A percentile compares a stretch with the other conserved stretches of the same genome.
phyloP scores from a whole-genome alignment of 2,329 filamentous ascomycete species.

The Esteya vermicola region DNA sequence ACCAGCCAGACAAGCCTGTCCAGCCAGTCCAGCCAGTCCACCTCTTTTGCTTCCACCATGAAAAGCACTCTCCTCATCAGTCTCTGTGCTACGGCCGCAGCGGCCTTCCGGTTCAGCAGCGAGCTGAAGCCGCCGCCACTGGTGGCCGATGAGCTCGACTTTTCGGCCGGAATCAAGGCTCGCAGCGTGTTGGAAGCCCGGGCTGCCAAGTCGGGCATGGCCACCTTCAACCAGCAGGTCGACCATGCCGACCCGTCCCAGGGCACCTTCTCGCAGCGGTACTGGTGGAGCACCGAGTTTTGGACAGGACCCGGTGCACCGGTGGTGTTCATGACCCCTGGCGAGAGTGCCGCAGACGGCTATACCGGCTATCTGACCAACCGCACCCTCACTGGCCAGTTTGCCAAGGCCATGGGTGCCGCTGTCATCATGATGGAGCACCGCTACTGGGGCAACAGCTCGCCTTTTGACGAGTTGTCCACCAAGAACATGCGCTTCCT shows the following conservation, averaged over 20 bases:
- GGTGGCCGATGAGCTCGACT: too few relatives aligned
- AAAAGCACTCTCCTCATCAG: too few relatives aligned
- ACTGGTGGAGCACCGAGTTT: constrained; percentile 23
- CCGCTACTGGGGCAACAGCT: constrained; percentile 26
- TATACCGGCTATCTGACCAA: constrained; percentile 8
- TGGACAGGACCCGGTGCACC: constrained; percentile 25
- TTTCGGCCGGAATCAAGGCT: too few relatives aligned
- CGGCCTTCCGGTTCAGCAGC: too few relatives aligned
- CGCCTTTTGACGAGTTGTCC: constrained; percentile 20
- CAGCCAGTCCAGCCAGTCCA: too few relatives aligned
- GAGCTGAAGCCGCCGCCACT: too few relatives aligned
- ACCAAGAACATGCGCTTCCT: constrained; percentile 22
- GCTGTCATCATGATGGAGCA: constrained; percentile 27
- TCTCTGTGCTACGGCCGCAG: too few relatives aligned
- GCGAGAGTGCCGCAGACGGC: constrained; percentile 16
- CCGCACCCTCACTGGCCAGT: constrained; percentile 43
- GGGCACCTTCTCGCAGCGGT: constrained; percentile 26
- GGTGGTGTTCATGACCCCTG: constrained; percentile 24
- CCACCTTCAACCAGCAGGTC: constrained; percentile 24
- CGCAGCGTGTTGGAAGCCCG: too few relatives aligned
- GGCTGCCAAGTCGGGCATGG: too few relatives aligned
- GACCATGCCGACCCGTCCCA: constrained; percentile 23
- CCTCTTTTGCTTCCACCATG: too few relatives aligned
- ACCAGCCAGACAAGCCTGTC: too few relatives aligned
- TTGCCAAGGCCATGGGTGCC: constrained; percentile 22